phyloP scores from a whole-genome alignment of 108 stramenopile genomes.

The Nitzschia palea region DNA sequence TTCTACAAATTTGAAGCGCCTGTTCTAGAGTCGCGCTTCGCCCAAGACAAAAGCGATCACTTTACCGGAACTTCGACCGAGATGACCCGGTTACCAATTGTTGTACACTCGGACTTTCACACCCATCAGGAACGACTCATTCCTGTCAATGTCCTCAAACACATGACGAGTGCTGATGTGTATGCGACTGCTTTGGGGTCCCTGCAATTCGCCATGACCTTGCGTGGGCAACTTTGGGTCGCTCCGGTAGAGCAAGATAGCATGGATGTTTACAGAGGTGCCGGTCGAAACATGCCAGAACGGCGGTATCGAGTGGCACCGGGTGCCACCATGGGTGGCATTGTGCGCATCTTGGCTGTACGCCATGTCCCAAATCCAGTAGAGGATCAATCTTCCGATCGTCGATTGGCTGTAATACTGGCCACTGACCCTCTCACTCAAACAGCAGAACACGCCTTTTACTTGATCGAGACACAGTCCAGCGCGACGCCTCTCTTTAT shows the following conservation, averaged over 20 bases:
- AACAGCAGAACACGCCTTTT: conserved; percentile 77
- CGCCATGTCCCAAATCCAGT: conserved; percentile 42
- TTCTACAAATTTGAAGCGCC: conserved; percentile 30
- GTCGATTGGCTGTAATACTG: conserved; percentile 55
- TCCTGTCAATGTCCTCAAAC: conserved; percentile 27
- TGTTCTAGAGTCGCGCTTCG: conserved; percentile 9
- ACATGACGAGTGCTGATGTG: conserved; percentile 42
- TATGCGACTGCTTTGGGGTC: conserved; percentile 50
- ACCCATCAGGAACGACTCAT: conserved; percentile 61
- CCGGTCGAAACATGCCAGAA: conserved; percentile 56
- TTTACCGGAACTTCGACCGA: conserved; percentile 18
- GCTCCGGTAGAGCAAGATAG: conserved; percentile 39
- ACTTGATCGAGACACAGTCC: conserved; percentile 56
- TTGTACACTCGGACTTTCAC: conserved; percentile 69
- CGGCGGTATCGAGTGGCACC: conserved; percentile 68
- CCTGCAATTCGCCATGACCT: conserved; percentile 41
- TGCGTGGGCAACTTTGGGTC: conserved; percentile 66
- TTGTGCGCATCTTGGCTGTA: conserved; percentile 50
- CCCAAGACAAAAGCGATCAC: conserved; percentile 18
- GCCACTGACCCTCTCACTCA: conserved; percentile 68
- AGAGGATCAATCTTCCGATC: conserved; percentile 31
- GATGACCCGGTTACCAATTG: conserved; percentile 46
- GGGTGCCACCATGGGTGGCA: conserved; percentile 53
- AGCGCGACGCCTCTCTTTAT: conserved; percentile 34
- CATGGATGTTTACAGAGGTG: conserved; percentile 32